Percentiles rank a stretch among this genome's conserved stretches.
Conservation (phyloP, 2,329 filamentous ascomycete species). For the Trichoderma hamatum region DNA sequence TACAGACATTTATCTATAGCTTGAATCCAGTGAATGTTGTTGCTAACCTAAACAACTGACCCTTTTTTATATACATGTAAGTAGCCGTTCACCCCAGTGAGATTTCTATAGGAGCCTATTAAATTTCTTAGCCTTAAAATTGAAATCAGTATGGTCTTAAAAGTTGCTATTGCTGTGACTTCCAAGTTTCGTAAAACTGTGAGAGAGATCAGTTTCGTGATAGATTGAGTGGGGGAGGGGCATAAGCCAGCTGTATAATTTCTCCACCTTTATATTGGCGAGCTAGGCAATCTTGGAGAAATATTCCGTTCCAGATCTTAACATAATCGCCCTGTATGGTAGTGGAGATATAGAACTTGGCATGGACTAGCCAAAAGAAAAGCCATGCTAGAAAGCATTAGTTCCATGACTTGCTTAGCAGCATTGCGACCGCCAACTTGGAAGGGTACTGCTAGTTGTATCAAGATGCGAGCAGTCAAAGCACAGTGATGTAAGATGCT, state of each 20-base stretch:
- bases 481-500: background rate
- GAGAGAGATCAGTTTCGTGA: background rate
- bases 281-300: background rate
- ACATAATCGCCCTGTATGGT: background rate
- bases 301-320: background rate
- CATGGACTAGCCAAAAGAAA: background rate
- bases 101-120: background rate
- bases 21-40: background rate
- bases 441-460: background rate
- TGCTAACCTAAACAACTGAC: background rate
- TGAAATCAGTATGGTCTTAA: background rate
- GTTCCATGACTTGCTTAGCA: background rate
- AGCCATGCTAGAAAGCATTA: background rate
- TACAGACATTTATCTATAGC: background rate
- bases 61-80: background rate
- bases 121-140: background rate
- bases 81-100: background rate
- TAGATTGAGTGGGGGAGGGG: background rate
- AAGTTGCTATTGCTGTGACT: background rate
- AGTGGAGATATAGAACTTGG: background rate
- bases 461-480: background rate
- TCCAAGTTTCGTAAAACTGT: background rate
- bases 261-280: background rate
- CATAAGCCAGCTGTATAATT: background rate
- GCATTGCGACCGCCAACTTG: background rate